Evolutionary conservation across 176 grass and related monocot genomes (phyloP).

Genomic region (Aegilops tauschii): DNA sequence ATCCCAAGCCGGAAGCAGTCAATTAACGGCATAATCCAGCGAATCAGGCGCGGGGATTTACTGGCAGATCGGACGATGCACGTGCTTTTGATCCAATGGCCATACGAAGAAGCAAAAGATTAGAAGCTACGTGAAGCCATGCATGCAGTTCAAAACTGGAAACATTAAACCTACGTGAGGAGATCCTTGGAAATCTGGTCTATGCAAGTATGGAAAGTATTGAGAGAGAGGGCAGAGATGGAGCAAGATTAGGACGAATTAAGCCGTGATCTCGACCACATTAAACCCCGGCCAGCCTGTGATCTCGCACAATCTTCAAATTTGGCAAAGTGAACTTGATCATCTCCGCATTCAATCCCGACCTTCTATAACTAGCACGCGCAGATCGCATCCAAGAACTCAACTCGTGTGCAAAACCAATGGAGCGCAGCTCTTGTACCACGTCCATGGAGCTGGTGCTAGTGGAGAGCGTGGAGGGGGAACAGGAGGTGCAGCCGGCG

Average conservation of each 20-base stretch:
- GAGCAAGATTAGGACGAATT: constrained; percentile 16
- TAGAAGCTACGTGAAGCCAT: no score
- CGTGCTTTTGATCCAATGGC: no score
- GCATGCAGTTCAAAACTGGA: no score
- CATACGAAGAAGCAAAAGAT: no score
- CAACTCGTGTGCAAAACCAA: constrained; percentile 27
- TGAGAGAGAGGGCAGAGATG: constrained; percentile 8
- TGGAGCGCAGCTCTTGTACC: constrained; percentile 18
- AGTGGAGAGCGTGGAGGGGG: neutral
- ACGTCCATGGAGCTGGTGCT: neutral
- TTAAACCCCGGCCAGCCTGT: constrained; percentile 19
- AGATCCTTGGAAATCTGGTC: constrained; percentile 23
- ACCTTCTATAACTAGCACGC: constrained; percentile 35
- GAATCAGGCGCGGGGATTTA: no score
- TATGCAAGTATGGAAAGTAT: constrained; percentile 13
- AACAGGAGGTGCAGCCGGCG: neutral
- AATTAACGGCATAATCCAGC: no score
- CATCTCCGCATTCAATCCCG: constrained; percentile 14
- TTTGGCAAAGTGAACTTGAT: constrained; percentile 41
- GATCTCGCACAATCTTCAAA: constrained; percentile 30
- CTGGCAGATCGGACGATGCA: no score
- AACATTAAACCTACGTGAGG: constrained; percentile 10
- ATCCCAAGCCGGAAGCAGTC: no score
- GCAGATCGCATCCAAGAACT: neutral
- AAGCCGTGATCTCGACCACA: constrained; percentile 30